A percentile compares a stretch with the other conserved stretches of the same genome.
Evolutionary conservation across 441 rosid species (phyloP).

Genomic region (Populus trichocarpa): DNA sequence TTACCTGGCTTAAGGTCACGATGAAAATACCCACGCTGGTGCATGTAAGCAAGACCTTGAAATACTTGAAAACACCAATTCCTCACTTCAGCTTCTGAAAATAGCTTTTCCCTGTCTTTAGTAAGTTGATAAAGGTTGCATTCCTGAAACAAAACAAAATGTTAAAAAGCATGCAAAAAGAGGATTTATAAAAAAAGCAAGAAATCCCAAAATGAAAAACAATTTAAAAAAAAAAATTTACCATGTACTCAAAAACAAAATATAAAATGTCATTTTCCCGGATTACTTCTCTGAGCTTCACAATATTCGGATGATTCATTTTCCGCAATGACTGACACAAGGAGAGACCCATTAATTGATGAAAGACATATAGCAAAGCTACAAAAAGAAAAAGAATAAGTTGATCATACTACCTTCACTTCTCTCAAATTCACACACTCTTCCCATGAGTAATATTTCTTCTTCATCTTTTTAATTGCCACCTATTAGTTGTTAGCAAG

Average conservation of each 20-base stretch:
- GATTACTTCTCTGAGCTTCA: conserved; percentile 41
- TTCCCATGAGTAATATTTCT: conserved; percentile 95
- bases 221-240: not conserved
- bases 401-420: conserved; percentile 65
- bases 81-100: conserved; percentile 76
- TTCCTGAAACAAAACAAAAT: conserved; percentile 40
- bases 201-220: not conserved
- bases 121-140: conserved; percentile 91
- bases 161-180: not conserved
- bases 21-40: conserved; percentile 70
- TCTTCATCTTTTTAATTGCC: conserved; percentile 97
- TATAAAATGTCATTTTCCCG: conserved; percentile 79
- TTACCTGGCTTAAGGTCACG: conserved; percentile 33
- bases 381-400: not conserved
- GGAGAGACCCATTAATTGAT: conserved; percentile 12
- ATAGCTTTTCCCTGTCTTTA: conserved; percentile 68
- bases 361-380: conserved; percentile 2
- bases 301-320: conserved; percentile 60
- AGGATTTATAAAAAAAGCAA: not conserved
- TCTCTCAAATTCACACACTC: conserved; percentile 90
- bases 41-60: conserved; percentile 93
- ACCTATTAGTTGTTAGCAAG: conserved; percentile 39
- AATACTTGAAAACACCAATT: conserved; percentile 97
- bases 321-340: conserved; percentile 65
- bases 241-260: conserved; percentile 92